Base-by-base conservation (phyloP, 345 rosid genomes). In the Carallia pectinifolia region DNA sequence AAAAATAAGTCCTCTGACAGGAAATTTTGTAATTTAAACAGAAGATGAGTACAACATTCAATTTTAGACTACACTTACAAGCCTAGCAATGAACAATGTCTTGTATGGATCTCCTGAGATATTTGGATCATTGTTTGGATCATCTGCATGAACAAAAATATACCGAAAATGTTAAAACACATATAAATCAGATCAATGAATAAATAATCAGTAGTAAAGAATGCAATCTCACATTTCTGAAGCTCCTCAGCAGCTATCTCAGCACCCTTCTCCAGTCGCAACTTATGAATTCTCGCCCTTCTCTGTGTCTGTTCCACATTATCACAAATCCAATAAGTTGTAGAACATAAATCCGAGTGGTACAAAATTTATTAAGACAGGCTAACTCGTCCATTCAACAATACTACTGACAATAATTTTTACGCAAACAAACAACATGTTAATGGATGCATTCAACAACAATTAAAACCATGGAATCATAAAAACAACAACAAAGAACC, bases 51-150 rank as follows among this genome's bases (percentile, higher is more conserved):
- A 34, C 47, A 16, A 29, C 34, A 71, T 4, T 8, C n/a, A 69
- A 56, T 48, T 44, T 33, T 50, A 64, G 70, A 34, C 70, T 13
- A 59, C 50, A 78, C 96, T 83, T 79, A 92, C 99, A 61, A 95
- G 93, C 81, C 97, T 92, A 36, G 97, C 94, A 74, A 95, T 96
- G 76, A 95, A 95, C 70, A 95, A 62, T 31, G 97, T 95, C 87
- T 95, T 95, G 87, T 90, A 95, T 60, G 99, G 99, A 87, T 95
- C 99, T 79, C 99, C 98, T 12, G 98, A 81, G 60, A 90, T 80
- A 66, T 82, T 88, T 55, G 96, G 85, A 59, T 95, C 99, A 50
- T 40, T 88, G 69, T 2, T 81, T 55, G 99, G 96, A 80, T 95
- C 96, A 90, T 90, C 99, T 95, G 89, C 77, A 71, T 7, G 48